phyloP scores from a whole-genome alignment of 2,329 filamentous ascomycete species.

The Phialemoniopsis sp. region DNA sequence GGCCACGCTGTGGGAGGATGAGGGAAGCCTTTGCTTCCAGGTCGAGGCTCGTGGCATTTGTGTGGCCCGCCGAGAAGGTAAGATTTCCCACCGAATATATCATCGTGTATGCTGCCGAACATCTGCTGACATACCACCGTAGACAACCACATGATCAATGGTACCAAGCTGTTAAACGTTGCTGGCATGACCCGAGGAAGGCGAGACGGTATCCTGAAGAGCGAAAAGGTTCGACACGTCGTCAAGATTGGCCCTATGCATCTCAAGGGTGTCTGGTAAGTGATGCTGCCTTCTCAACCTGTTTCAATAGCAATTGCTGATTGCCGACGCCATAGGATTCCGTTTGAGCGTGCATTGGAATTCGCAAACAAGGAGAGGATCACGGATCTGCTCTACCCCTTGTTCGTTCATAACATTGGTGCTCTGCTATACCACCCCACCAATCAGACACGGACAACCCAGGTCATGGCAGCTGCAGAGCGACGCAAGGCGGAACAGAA shows the following conservation, averaged over 20 bases:
- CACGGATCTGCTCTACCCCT: constrained; percentile 86
- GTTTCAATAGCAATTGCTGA: constrained; percentile 7
- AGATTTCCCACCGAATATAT: constrained; percentile 14
- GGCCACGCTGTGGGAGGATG: constrained; percentile 96
- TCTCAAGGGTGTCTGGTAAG: constrained; percentile 93
- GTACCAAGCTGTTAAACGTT: constrained; percentile 93
- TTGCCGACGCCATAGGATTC: constrained; percentile 63
- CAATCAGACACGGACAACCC: constrained; percentile 76
- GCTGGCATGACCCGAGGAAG: constrained; percentile 96
- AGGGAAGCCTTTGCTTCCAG: constrained; percentile 95
- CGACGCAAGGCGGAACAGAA: constrained; percentile 69
- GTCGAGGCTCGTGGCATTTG: constrained; percentile 96
- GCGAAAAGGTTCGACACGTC: constrained; percentile 93
- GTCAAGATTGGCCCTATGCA: constrained; percentile 99
- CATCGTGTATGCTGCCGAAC: neutral
- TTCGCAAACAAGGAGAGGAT: constrained; percentile 99
- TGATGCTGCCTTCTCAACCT: constrained; percentile 9
- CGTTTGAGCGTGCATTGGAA: constrained; percentile 93
- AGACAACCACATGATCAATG: constrained; percentile 99
- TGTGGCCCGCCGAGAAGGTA: constrained; percentile 89
- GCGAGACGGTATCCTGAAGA: constrained; percentile 94
- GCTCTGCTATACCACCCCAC: constrained; percentile 89
- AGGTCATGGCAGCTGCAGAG: constrained; percentile 82
- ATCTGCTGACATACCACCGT: neutral
- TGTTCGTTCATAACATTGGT: constrained; percentile 97